phyloP scores from a whole-genome alignment of 2,329 filamentous ascomycete species.

The Botrytis paeoniae region DNA sequence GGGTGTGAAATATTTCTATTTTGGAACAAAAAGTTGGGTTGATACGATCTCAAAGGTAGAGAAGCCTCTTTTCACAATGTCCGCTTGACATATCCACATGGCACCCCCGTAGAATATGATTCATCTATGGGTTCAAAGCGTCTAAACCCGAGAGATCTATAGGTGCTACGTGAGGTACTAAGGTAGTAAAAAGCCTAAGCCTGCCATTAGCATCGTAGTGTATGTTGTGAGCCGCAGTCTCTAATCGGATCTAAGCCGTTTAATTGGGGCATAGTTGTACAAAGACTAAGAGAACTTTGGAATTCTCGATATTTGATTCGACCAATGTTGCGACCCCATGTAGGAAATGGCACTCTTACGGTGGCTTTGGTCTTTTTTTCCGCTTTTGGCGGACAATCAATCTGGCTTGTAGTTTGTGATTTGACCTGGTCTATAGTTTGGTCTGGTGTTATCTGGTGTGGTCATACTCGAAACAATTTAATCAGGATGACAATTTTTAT shows the following conservation, averaged over 20 bases:
- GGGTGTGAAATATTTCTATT: neutral
- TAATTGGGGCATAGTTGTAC: constrained; percentile 18
- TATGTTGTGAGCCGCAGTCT: constrained; percentile 33
- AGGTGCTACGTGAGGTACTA: neutral
- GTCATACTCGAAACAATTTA: neutral
- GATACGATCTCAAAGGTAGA: constrained; percentile 2
- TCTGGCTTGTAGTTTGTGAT: neutral
- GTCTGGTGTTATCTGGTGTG: neutral
- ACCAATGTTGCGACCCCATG: neutral
- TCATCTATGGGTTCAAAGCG: constrained; percentile 1
- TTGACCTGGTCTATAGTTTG: neutral
- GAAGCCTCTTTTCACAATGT: constrained; percentile 2
- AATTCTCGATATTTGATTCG: constrained; percentile 4
- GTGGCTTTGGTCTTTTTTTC: constrained; percentile 14
- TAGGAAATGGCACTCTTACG: neutral
- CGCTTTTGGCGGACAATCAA: neutral
- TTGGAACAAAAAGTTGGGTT: neutral
- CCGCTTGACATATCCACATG: constrained; percentile 26
- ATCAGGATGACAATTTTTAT: neutral
- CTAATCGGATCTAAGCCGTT: constrained; percentile 32
- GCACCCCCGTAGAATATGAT: constrained; percentile 23
- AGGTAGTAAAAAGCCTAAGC: constrained; percentile 1
- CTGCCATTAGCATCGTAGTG: constrained; percentile 7
- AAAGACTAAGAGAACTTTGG: neutral
- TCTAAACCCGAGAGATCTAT: constrained; percentile 8